Evolutionary conservation across 306 rosid species (phyloP), one percentile per base, ranked within the genome.

Genomic region (Bauhinia variegata): DNA sequence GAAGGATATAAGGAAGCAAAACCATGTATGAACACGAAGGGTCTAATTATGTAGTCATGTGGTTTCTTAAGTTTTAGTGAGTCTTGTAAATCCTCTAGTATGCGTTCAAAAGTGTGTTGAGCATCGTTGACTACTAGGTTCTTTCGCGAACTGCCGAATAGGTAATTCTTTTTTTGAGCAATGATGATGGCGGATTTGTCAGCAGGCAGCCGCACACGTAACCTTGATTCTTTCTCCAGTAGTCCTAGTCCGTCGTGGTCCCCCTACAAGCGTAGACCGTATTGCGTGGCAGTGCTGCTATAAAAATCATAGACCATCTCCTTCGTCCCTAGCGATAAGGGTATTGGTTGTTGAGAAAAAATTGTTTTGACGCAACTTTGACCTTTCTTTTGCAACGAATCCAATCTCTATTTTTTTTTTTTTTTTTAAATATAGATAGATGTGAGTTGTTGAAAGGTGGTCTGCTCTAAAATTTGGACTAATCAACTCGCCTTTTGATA

Each of bases 1-100:
- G n/a, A n/a, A n/a, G 73, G 9, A 8, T 62, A 58, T 31, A 43
- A 57, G 57, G 56, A 55, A 66, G 59, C 67, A 72, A 61, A 23
- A 31, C 51, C 66, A 8, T 41, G 19, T 47, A 15, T n/a, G 4
- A 8, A 13, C 14, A 19, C 11, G 23, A 42, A 41, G 33, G 38
- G 18, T 79, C 75, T 55, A 48, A 67, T 71, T 52, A 52, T 54
- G 58, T 30, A 58, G 82, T 71, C 78, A 67, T 65, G 59, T 74
- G 70, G 75, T n/a, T n/a, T n/a, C n/a, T n/a, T n/a, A n/a, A n/a
- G n/a, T n/a, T n/a, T n/a, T n/a, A n/a, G n/a, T n/a, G n/a, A n/a
- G n/a, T n/a, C n/a, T n/a, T 71, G 71, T 68, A 68, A 58, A 80
- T 76, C 83, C 60, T 71, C 72, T 59, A 72, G 72, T 57, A 67